phyloP scores from a whole-genome alignment of 495 filamentous ascomycete genomes.

The Hypomontagnella monticulosa region DNA sequence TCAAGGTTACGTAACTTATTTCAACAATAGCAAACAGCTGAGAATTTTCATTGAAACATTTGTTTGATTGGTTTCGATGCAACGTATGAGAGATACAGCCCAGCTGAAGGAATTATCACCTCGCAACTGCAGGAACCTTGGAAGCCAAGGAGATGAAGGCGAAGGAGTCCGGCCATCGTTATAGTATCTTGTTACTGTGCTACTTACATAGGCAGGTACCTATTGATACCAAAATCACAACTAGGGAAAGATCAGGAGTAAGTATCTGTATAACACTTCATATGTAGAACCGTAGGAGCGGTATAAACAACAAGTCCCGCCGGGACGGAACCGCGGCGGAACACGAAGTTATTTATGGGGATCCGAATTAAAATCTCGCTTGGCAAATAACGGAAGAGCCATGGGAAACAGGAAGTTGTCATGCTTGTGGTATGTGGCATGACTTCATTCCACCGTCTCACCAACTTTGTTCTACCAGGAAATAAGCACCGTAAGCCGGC shows the following conservation, averaged over 20 bases:
- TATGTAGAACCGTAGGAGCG: background rate
- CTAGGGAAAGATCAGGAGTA: no score
- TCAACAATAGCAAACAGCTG: background rate
- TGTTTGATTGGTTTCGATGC: background rate
- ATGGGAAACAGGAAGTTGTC: conserved; percentile 12
- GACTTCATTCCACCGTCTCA: conserved; percentile 35
- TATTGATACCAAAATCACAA: no score
- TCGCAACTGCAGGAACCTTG: no score
- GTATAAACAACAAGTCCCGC: conserved; percentile 1
- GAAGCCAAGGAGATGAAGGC: no score
- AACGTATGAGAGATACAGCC: background rate
- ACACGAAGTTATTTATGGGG: conserved; percentile 7
- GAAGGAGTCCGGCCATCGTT: no score
- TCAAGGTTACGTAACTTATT: conserved; percentile 4
- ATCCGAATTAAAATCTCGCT: conserved; percentile 2
- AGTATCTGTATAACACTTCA: no score
- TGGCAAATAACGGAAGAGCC: conserved; percentile 9
- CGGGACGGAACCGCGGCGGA: background rate
- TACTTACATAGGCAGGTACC: no score
- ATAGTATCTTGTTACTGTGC: no score
- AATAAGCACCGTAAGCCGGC: conserved; percentile 13
- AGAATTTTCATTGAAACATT: background rate
- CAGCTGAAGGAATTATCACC: background rate
- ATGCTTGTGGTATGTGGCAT: conserved; percentile 26
- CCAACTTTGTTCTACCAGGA: background rate